These are phyloP conservation scores for Vicia faba DNA, from an alignment of 306 rosid species.

Conservation along the genomic window DNA sequence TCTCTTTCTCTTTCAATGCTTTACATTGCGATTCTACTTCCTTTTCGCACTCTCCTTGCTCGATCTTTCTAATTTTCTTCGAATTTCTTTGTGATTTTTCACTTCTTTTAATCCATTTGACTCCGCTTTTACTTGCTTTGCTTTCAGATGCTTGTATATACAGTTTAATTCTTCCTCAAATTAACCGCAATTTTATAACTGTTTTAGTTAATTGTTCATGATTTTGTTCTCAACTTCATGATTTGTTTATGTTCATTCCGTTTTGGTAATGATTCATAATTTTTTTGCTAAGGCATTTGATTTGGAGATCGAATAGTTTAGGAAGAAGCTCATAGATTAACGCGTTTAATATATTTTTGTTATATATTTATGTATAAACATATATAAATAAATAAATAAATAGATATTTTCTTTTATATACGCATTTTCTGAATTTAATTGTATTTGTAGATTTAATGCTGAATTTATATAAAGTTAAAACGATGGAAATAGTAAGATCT, in stretches of 20 bases:
- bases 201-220: not conserved
- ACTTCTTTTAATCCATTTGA: constrained; percentile 28
- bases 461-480: not conserved
- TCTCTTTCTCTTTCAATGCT: constrained; percentile 9
- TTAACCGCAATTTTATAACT: not conserved
- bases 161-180: constrained; percentile 18
- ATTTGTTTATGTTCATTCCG: not conserved
- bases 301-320: not conserved
- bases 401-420: not conserved
- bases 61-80: constrained; percentile 13
- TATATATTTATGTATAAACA: too few relatives aligned
- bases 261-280: constrained; percentile 29
- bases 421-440: not conserved
- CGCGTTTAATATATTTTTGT: not conserved
- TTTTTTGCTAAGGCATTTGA: not conserved
- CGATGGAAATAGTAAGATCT: constrained; percentile 14
- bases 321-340: constrained; percentile 8
- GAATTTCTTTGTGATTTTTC: constrained; percentile 3
- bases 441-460: constrained; percentile 14
- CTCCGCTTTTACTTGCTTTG: constrained; percentile 32
- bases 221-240: constrained; percentile 1
- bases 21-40: constrained; percentile 31
- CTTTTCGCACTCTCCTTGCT: not conserved
- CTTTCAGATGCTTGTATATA: too few relatives aligned
- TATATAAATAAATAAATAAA: too few relatives aligned